Conservation (phyloP, 2,329 filamentous ascomycete genomes). For the Aspergillus sp. region DNA sequence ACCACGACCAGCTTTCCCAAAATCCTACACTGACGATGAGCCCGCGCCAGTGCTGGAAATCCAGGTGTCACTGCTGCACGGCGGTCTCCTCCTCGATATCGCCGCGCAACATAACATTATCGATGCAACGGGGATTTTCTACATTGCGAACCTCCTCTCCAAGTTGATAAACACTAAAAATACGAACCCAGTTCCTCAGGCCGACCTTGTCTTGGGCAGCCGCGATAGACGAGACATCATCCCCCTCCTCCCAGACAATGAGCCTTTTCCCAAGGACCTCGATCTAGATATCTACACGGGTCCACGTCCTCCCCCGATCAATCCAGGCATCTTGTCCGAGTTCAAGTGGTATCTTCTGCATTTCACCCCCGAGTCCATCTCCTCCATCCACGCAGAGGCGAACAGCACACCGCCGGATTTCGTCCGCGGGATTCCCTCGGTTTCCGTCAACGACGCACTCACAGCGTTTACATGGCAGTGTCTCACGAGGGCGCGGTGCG, state of each 20-base stretch:
- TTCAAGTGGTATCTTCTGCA: conserved; percentile 21
- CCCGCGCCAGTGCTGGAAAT: conserved; percentile 29
- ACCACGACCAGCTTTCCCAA: conserved; percentile 31
- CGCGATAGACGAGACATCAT: conserved; percentile 23
- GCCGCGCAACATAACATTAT: conserved; percentile 33
- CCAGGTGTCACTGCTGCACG: conserved; percentile 30
- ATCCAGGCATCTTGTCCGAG: conserved; percentile 1
- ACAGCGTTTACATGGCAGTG: conserved; percentile 28
- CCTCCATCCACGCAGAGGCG: conserved; percentile 13
- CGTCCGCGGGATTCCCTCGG: background rate
- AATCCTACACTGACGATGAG: conserved; percentile 27
- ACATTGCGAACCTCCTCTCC: conserved; percentile 25
- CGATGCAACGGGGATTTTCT: conserved; percentile 28
- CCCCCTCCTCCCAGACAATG: conserved; percentile 14
- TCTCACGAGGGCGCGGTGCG: conserved; percentile 16
- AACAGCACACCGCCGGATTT: conserved; percentile 6
- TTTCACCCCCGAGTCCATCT: conserved; percentile 10
- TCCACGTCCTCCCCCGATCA: background rate
- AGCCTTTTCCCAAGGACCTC: conserved; percentile 23
- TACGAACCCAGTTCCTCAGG: conserved; percentile 11
- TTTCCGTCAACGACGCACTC: conserved; percentile 27
- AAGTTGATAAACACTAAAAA: conserved; percentile 4
- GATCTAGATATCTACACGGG: conserved; percentile 7
- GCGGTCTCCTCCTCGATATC: conserved; percentile 30
- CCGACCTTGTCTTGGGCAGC: conserved; percentile 25